Evolutionary conservation across 768 basidiomycete species (phyloP).

Genomic region (Hypholoma fasciculare): DNA sequence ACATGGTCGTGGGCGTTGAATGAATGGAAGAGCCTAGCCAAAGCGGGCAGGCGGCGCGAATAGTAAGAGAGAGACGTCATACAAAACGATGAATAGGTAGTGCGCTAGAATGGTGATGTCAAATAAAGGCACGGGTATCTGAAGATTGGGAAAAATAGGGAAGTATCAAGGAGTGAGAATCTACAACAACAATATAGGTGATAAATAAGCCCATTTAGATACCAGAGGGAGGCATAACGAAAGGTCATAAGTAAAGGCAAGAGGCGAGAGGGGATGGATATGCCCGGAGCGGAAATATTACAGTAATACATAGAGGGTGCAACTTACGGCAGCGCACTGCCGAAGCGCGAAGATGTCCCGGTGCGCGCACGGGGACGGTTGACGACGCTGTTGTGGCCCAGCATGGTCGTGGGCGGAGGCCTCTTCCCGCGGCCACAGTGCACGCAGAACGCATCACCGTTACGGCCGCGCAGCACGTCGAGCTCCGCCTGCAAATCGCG

Average conservation of each 20-base stretch:
- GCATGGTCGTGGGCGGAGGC: conserved; percentile 6
- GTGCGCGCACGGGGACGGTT: conserved; percentile 69
- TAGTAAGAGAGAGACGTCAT: neutral
- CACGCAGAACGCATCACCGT: conserved; percentile 46
- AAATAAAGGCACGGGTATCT: neutral
- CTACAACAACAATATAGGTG: conserved; percentile 11
- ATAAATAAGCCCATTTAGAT: conserved; percentile 5
- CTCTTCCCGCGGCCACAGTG: conserved; percentile 57
- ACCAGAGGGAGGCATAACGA: conserved; percentile 1
- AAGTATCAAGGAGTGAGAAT: neutral
- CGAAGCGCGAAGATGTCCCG: conserved; percentile 65
- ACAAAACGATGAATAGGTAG: conserved; percentile 8
- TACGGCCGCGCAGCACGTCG: conserved; percentile 43
- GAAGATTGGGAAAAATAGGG: neutral
- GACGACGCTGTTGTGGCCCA: conserved; percentile 41
- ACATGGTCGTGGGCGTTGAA: neutral
- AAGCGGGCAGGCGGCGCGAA: neutral
- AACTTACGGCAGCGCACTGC: conserved; percentile 31
- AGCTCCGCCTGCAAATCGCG: conserved; percentile 71
- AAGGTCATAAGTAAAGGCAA: conserved; percentile 7
- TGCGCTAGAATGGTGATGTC: conserved; percentile 4
- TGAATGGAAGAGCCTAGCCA: neutral
- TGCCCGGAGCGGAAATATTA: neutral
- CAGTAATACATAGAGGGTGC: conserved; percentile 14
- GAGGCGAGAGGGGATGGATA: neutral